Percentiles rank a stretch among this genome's conserved stretches.
These are phyloP conservation scores for Withania somnifera DNA, from an alignment of 305 asterid species.

Conservation along the genomic window DNA sequence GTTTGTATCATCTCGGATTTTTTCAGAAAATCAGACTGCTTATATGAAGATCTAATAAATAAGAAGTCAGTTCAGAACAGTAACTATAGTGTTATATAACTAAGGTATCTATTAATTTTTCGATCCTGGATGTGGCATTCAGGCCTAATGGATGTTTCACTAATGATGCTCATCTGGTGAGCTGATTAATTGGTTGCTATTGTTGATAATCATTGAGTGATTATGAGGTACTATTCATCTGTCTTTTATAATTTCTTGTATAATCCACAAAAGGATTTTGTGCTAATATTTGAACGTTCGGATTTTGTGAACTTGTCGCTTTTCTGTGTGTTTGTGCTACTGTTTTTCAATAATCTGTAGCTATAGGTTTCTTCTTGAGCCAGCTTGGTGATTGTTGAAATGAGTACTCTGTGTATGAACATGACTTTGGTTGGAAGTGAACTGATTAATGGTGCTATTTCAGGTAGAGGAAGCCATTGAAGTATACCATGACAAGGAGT, in stretches of 20 bases:
- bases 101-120: background rate
- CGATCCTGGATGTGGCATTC: background rate
- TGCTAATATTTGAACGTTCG: background rate
- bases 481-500: slow-evolving; percentile 50
- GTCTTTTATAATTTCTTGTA: background rate
- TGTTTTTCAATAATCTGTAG: background rate
- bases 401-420: background rate
- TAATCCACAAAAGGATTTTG: background rate
- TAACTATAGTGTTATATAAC: background rate
- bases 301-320: background rate
- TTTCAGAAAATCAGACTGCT: background rate
- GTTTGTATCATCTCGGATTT: background rate
- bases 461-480: slow-evolving; percentile 53
- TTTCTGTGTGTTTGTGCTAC: background rate
- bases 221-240: background rate
- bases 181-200: background rate
- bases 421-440: background rate
- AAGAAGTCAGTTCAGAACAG: background rate
- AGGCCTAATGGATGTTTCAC: background rate
- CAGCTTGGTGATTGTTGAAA: background rate
- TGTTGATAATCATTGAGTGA: background rate
- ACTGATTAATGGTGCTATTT: background rate
- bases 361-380: background rate
- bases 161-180: background rate
- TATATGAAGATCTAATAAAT: background rate